Evolutionary conservation across 768 basidiomycete genomes (phyloP).

Genomic region (Lactarius sp.): DNA sequence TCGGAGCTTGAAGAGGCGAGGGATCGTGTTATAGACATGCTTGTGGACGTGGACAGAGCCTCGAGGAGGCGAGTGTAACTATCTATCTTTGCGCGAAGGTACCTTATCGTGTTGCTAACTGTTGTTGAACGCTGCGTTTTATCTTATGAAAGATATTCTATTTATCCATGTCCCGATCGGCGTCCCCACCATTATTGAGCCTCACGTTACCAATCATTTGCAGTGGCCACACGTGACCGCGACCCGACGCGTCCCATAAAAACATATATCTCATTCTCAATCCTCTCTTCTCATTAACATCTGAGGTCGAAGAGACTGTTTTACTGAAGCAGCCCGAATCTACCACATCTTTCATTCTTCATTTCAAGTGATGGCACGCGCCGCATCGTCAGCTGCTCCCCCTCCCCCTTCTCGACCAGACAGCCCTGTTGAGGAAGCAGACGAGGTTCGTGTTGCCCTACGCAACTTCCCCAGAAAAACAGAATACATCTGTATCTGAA

Average conservation of each 20-base stretch:
- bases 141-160: not conserved
- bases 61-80: slow-evolving; percentile 21
- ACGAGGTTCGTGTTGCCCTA: slow-evolving; percentile 12
- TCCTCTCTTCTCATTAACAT: not conserved
- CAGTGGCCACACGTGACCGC: slow-evolving; percentile 10
- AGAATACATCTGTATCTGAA: not conserved
- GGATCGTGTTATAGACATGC: slow-evolving; percentile 71
- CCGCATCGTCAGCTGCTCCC: slow-evolving; percentile 14
- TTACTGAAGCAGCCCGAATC: not conserved
- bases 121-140: not conserved
- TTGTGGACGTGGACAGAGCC: slow-evolving; percentile 36
- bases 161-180: not conserved
- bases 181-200: not conserved
- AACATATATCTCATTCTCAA: not conserved
- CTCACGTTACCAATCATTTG: not conserved
- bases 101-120: slow-evolving; percentile 15
- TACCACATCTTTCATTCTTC: not conserved
- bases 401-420: slow-evolving; percentile 21
- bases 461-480: not conserved
- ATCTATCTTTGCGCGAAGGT: slow-evolving; percentile 22
- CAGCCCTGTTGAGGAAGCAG: slow-evolving; percentile 18
- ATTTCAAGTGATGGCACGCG: slow-evolving; percentile 18
- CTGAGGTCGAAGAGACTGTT: not conserved
- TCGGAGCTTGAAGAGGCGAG: slow-evolving; percentile 62
- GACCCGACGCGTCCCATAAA: slow-evolving; percentile 8